Evolutionary conservation across 768 basidiomycete genomes (phyloP).

Genomic region (Obba rivulosa): DNA sequence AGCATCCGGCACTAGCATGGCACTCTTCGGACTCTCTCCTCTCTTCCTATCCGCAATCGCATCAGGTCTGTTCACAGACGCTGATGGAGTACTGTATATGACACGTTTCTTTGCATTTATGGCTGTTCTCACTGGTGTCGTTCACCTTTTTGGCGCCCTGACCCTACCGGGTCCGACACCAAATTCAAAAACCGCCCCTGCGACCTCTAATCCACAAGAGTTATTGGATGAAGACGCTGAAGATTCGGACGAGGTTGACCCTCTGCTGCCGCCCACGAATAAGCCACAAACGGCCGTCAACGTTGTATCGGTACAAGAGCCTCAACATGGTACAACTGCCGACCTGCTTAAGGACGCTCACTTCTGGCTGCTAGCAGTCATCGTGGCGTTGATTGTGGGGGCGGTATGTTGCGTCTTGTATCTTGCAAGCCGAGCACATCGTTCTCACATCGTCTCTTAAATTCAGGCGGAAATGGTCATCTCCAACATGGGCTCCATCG

Average conservation of each 20-base stretch:
- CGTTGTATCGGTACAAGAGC: conserved; percentile 21
- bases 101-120: conserved; percentile 53
- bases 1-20: conserved; percentile 61
- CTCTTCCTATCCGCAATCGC: conserved; percentile 65
- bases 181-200: neutral
- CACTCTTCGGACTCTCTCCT: conserved; percentile 79
- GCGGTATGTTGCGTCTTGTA: conserved; percentile 42
- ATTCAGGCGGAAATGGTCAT: conserved; percentile 74
- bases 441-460: neutral
- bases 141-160: conserved; percentile 50
- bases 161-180: conserved; percentile 28
- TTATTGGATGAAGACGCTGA: neutral
- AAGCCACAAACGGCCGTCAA: conserved; percentile 10
- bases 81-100: conserved; percentile 38
- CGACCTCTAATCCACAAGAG: neutral
- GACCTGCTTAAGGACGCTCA: conserved; percentile 48
- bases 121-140: conserved; percentile 44
- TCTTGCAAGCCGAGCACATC: neutral
- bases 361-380: conserved; percentile 60
- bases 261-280: conserved; percentile 9
- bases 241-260: conserved; percentile 22
- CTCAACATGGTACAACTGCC: conserved; percentile 28
- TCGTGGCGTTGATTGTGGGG: conserved; percentile 54
- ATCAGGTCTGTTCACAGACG: conserved; percentile 51
- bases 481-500: conserved; percentile 75